phyloP scores from a whole-genome alignment of 768 basidiomycete species.

The Trametes maxima region DNA sequence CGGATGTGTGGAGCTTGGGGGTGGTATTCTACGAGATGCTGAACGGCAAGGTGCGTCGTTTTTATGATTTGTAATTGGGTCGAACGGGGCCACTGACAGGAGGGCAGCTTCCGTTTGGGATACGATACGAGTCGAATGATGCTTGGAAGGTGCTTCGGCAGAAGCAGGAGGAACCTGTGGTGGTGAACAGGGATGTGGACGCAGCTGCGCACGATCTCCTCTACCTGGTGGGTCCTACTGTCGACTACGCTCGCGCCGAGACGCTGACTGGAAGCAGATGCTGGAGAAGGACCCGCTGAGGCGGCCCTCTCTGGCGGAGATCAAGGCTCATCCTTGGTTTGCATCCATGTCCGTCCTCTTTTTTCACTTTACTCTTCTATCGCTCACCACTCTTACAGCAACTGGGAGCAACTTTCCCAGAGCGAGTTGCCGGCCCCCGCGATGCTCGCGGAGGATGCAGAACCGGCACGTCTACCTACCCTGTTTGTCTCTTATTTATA shows the following conservation, averaged over 20 bases:
- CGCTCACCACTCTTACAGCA: background rate
- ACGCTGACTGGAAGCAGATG: background rate
- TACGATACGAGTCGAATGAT: background rate
- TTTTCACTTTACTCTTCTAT: background rate
- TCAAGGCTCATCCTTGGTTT: constrained; percentile 13
- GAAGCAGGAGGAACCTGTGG: background rate
- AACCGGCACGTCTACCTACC: background rate
- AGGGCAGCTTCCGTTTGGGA: constrained; percentile 11
- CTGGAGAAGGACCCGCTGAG: constrained; percentile 6
- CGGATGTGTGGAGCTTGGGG: constrained; percentile 47
- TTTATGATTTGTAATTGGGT: too few relatives aligned
- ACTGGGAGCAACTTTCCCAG: constrained; percentile 7
- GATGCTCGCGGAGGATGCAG: background rate
- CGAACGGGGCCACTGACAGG: background rate
- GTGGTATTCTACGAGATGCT: constrained; percentile 37
- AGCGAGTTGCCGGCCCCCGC: background rate
- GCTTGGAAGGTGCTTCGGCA: background rate
- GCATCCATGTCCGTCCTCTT: background rate
- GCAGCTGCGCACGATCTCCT: constrained; percentile 4
- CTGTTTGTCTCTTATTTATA: background rate
- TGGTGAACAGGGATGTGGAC: constrained; percentile 2
- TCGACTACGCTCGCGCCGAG: background rate
- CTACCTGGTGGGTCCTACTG: background rate
- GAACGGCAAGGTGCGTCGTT: constrained; percentile 13
- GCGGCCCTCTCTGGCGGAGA: background rate